Base-by-base conservation (phyloP, 768 basidiomycete genomes). In the Suillus occidentalis region DNA sequence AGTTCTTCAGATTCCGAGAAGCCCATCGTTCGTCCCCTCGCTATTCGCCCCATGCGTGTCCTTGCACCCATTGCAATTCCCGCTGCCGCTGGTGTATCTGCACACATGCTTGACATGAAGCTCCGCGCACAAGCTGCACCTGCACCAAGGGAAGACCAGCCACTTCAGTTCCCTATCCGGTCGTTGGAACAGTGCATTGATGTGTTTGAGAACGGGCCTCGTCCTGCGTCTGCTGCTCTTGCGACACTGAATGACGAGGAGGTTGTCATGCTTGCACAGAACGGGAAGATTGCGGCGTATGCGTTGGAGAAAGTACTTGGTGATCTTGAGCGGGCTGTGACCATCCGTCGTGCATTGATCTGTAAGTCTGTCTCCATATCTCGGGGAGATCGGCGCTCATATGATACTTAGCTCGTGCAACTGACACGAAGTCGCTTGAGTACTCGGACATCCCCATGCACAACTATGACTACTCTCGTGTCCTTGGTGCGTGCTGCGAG, bases 401-500 rank as follows among this genome's bases (percentile, higher is more conserved):
- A 1, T 57, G 4, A 9, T 65, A 49, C 39, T 2, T 68, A 94
- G 92, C 97, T 50, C 93, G 97, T 14, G 88, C 92, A 2, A 94
- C 94, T 3, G 76, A 78, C 36, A 97, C 94, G 0, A 86, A 91
- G 76, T 91, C 93, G 0, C 83, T 99, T 36, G 97, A 99, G 75
- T 66, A 76, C 12, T 95, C 93, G 0, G 87, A 90, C 28, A 81
- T 99, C 12, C 97, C 97, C 0, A 86, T 89, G 83, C 73, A 84
- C 25, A 80, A 89, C 75, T 99, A 97, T 76, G 96, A 99, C 77
- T 99, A 98, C 80, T 89, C 90, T 45, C 88, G 91, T 12, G 95
- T 99, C 39, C 84, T 95, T 61, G 97, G 96, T 64, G 95, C 97
- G 12, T 99, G 97, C 80, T 99, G 97, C 78, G 97, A 99, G 79